A percentile compares a stretch with the other conserved stretches of the same genome.
phyloP scores from a whole-genome alignment of 78 protist genomes.

The Tieghemostelium lacteum region DNA sequence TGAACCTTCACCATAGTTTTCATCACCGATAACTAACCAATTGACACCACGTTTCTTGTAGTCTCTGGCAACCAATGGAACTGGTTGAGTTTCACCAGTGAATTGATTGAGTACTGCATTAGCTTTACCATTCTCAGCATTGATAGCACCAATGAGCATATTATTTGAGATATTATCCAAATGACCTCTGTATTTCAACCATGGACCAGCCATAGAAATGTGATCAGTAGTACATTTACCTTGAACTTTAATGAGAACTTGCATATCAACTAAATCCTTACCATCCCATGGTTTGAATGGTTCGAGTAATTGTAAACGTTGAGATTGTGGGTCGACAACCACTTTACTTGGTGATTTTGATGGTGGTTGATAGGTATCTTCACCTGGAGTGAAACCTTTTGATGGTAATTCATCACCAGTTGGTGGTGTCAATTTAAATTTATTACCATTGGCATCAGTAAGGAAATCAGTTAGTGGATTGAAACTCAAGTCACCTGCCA shows the following conservation, averaged over 20 bases:
- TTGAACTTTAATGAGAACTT: slow-evolving; percentile 93
- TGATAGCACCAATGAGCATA: slow-evolving; percentile 95
- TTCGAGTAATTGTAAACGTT: slow-evolving; percentile 91
- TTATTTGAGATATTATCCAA: slow-evolving; percentile 97
- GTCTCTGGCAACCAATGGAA: slow-evolving; percentile 91
- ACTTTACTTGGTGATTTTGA: slow-evolving; percentile 76
- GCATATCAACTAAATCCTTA: slow-evolving; percentile 83
- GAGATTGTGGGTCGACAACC: slow-evolving; percentile 85
- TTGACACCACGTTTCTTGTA: slow-evolving; percentile 91
- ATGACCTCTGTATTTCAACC: slow-evolving; percentile 98
- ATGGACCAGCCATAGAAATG: slow-evolving; percentile 97
- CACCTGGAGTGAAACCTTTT: slow-evolving; percentile 93
- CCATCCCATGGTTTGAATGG: slow-evolving; percentile 96
- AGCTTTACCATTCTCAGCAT: slow-evolving; percentile 91
- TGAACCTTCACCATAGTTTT: slow-evolving; percentile 96
- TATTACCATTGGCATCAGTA: slow-evolving; percentile 79
- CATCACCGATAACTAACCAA: slow-evolving; percentile 97
- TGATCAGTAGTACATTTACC: slow-evolving; percentile 99
- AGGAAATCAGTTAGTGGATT: slow-evolving; percentile 93
- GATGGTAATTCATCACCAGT: slow-evolving; percentile 92
- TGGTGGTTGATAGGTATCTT: slow-evolving; percentile 93
- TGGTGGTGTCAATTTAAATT: slow-evolving; percentile 89
- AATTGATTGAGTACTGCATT: slow-evolving; percentile 92
- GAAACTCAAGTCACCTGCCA: slow-evolving; percentile 93
- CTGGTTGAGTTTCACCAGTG: slow-evolving; percentile 86